A percentile compares a stretch with the other conserved stretches of the same genome.
Conservation (phyloP, 352 stramenopile genomes). For the Pythium aristosporum region DNA sequence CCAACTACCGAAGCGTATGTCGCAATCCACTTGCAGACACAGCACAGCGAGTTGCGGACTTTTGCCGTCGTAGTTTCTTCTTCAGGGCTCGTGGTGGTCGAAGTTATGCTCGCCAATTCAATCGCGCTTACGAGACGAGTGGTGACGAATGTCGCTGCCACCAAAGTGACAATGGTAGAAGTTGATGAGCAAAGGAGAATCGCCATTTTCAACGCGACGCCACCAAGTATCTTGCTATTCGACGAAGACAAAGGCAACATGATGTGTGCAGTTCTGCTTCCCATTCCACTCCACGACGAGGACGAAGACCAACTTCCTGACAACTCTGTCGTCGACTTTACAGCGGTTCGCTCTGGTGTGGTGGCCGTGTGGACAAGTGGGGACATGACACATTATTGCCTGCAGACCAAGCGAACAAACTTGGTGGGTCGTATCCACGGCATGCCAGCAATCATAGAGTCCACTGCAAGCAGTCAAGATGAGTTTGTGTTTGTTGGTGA, state of each 20-base stretch:
- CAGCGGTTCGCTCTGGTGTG: constrained; percentile 6
- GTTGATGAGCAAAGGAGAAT: constrained; percentile 8
- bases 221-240: constrained; percentile 20
- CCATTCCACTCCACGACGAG: not conserved
- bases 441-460: not conserved
- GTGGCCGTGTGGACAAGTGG: constrained; percentile 19
- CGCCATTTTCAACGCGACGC: constrained; percentile 11
- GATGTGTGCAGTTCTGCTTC: constrained; percentile 18
- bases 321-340: constrained; percentile 2
- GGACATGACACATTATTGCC: constrained; percentile 5
- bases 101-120: constrained; percentile 18
- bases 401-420: constrained; percentile 2
- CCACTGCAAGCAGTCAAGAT: not conserved
- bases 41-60: not conserved
- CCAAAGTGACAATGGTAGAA: not conserved
- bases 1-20: constrained; percentile 16
- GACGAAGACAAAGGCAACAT: not conserved
- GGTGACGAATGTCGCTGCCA: constrained; percentile 8
- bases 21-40: constrained; percentile 9
- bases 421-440: not conserved
- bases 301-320: not conserved
- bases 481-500: constrained; percentile 9
- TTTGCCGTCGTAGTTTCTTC: constrained; percentile 17
- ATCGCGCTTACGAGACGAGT: constrained; percentile 1
- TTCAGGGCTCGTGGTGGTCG: constrained; percentile 16